Conservation (phyloP, 192 early-diverging fungal species). For the Rhizoclosmatium sp. region DNA sequence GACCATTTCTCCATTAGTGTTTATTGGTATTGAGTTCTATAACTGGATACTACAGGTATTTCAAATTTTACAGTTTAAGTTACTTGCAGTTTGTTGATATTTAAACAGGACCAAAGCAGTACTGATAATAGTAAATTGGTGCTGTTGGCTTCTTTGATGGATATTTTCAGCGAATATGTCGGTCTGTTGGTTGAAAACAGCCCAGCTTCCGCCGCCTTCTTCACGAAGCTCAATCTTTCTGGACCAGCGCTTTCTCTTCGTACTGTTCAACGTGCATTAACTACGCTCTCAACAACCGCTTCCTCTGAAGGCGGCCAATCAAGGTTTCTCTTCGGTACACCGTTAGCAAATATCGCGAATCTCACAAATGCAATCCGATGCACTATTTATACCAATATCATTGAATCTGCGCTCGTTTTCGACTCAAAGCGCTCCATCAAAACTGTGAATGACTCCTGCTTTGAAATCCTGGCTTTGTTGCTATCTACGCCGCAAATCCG, state of each 20-base stretch:
- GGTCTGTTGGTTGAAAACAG: not conserved
- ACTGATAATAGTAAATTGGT: not conserved
- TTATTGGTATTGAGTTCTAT: slow-evolving; percentile 9
- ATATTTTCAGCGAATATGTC: slow-evolving; percentile 1
- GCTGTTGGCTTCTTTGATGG: not conserved
- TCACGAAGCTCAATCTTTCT: not conserved
- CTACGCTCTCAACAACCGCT: not conserved
- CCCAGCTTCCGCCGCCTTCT: not conserved
- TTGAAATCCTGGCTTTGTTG: not conserved
- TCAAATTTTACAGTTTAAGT: not conserved
- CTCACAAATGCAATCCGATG: not conserved
- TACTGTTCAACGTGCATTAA: not conserved
- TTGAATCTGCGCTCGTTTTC: not conserved
- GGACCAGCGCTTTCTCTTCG: not conserved
- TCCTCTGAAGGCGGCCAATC: not conserved
- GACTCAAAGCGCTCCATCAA: not conserved
- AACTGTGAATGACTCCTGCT: not conserved
- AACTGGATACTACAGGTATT: not conserved
- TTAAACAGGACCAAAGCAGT: too few species aligned
- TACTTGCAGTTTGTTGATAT: too few species aligned
- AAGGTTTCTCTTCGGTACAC: slow-evolving; percentile 1
- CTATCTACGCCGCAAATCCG: not conserved
- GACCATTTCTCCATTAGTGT: slow-evolving; percentile 8
- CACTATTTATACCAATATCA: not conserved
- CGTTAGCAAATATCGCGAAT: not conserved